Evolutionary conservation across 495 filamentous ascomycete genomes (phyloP), one percentile per base, ranked within the genome.

Genomic region (Aspergillus asperescens): DNA sequence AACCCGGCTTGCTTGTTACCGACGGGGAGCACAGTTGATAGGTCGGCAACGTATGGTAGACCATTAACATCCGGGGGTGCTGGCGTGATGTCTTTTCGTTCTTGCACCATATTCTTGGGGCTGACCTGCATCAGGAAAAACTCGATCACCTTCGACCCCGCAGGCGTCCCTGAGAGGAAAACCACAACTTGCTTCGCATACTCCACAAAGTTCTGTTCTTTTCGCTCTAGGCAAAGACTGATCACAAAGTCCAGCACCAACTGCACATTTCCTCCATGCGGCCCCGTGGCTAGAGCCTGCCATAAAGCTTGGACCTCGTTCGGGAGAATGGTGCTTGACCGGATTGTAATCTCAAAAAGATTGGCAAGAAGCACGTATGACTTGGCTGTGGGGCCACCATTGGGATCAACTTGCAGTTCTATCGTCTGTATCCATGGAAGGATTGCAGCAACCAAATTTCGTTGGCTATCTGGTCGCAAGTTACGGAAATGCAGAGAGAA

Each of bases 131-230:
- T 75, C 37, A 97, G 68, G 45, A 98, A 78, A 56, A 96, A 95
- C 59, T 98, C 94, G 15, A 98, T 85, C 18, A 98, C 89, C 61
- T 93, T 94, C 28, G 86, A 83, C 9, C 91, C 90, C 16, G 89
- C 92, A 32, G 87, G 88, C 0, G 93, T 96, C 60, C 88, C 89
- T 2, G 93, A 90, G 4, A 98, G 69, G 63, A 96, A 95, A 0
- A 97, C 93, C 19, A 97, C 89, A 28, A 98, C 88, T 68, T 98
- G 93, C 71, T 97, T 97, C 3, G 93, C 90, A 63, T 89, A 96
- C 55, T 95, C 89, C 38, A 98, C 90, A 70, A 96, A 96, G 56
- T 95, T 96, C 56, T 97, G 94, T 58, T 98, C 93, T 46, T 91
- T 82, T 40, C 90, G 83, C 54, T 98, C 94, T 27, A 97, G 67